phyloP scores from a whole-genome alignment of 2,329 filamentous ascomycete species.

The Pseudogymnoascus sp. region DNA sequence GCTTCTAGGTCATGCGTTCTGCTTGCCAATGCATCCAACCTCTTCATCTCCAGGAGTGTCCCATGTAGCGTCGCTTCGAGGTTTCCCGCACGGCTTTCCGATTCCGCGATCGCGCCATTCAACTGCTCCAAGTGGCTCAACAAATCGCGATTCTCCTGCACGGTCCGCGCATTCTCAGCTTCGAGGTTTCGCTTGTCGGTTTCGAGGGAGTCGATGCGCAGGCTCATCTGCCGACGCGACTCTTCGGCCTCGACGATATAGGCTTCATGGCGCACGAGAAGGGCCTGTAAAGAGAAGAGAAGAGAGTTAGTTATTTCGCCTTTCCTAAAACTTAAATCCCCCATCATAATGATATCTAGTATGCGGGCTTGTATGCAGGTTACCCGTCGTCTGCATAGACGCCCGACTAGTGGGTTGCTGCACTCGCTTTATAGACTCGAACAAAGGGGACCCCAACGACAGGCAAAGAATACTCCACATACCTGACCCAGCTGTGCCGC shows the following conservation, averaged over 20 bases:
- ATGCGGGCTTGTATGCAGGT: background rate
- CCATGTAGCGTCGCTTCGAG: conserved; percentile 70
- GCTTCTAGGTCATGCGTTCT: conserved; percentile 72
- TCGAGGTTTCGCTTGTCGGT: conserved; percentile 65
- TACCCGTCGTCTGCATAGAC: background rate
- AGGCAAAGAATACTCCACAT: conserved; percentile 37
- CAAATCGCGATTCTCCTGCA: conserved; percentile 74
- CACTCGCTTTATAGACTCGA: conserved; percentile 6
- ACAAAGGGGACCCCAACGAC: background rate
- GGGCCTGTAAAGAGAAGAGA: conserved; percentile 70
- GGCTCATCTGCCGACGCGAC: conserved; percentile 65
- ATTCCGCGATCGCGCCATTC: conserved; percentile 70
- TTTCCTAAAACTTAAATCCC: background rate
- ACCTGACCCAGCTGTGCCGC: conserved; percentile 90
- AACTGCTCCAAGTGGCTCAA: conserved; percentile 77
- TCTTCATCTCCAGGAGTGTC: conserved; percentile 68
- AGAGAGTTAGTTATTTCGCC: conserved; percentile 40
- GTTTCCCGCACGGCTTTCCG: conserved; percentile 69
- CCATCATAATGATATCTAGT: background rate
- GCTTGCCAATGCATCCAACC: conserved; percentile 63
- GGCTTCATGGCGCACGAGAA: conserved; percentile 84
- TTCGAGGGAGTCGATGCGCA: conserved; percentile 69
- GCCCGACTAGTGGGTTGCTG: conserved; percentile 1
- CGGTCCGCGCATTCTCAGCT: conserved; percentile 64
- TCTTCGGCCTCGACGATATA: conserved; percentile 89